Percentiles rank a stretch among this genome's conserved stretches.
Conservation (phyloP, 169 alveolate species). For the Plasmodium fragile region DNA sequence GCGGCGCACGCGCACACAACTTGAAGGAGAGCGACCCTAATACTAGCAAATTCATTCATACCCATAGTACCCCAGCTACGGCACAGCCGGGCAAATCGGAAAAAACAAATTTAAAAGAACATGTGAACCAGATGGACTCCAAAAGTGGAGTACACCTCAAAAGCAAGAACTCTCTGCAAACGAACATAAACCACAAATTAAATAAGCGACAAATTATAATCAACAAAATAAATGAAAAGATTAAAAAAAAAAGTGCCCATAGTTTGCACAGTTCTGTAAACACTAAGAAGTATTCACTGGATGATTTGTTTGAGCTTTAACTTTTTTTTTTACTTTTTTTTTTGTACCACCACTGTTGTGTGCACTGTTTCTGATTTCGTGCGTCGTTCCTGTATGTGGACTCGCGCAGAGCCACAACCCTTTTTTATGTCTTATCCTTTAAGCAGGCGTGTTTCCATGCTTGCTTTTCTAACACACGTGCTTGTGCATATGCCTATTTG, state of each 20-base stretch:
- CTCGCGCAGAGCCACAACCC: neutral
- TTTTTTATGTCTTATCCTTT: neutral
- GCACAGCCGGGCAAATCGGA: neutral
- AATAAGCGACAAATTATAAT: conserved; percentile 59
- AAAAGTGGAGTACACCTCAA: neutral
- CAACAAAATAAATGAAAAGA: conserved; percentile 60
- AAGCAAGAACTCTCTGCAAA: neutral
- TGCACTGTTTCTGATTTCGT: neutral
- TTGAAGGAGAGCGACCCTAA: neutral
- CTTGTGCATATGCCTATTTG: neutral
- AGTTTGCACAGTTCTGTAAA: conserved; percentile 19
- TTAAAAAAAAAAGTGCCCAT: conserved; percentile 21
- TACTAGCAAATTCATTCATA: neutral
- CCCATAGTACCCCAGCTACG: neutral
- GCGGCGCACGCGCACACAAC: neutral
- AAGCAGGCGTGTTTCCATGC: neutral
- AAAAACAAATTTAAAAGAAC: neutral
- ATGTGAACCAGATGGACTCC: neutral
- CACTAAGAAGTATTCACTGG: conserved; percentile 34
- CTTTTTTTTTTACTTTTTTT: neutral
- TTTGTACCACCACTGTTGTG: neutral
- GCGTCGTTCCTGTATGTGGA: neutral
- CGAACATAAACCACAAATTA: conserved; percentile 27
- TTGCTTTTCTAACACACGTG: neutral
- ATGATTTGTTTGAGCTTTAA: conserved; percentile 63